A percentile compares a stretch with the other conserved stretches of the same genome.
These are phyloP conservation scores for Xerocomellus dryophilus DNA, from an alignment of 768 basidiomycete genomes.

Conservation along the genomic window DNA sequence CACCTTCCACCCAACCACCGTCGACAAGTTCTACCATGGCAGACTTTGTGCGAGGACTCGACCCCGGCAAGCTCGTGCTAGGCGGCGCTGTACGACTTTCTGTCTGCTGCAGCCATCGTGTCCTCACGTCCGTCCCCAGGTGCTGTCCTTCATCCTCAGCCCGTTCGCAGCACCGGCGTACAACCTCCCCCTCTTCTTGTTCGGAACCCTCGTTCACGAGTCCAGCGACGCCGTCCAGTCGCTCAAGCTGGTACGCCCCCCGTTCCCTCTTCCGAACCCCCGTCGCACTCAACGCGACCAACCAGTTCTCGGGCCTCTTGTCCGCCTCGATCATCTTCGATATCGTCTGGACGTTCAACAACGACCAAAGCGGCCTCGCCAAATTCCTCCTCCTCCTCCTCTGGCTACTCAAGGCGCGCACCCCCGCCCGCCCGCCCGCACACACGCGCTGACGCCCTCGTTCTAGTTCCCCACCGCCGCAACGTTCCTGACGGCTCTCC, in stretches of 20 bases:
- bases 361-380: conserved; percentile 55
- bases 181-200: conserved; percentile 81
- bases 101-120: not conserved
- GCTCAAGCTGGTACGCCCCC: conserved; percentile 50
- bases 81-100: conserved; percentile 51
- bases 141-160: conserved; percentile 55
- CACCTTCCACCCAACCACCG: too few relatives aligned
- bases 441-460: not conserved
- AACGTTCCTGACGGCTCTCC: conserved; percentile 48
- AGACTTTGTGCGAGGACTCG: conserved; percentile 69
- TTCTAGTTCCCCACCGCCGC: conserved; percentile 58
- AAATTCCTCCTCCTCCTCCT: conserved; percentile 54
- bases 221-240: conserved; percentile 61
- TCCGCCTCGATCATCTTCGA: conserved; percentile 64
- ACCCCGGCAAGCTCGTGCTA: conserved; percentile 67
- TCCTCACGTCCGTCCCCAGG: conserved; percentile 38
- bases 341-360: conserved; percentile 62
- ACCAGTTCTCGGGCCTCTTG: conserved; percentile 64
- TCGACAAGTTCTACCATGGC: too few relatives aligned
- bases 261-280: too few relatives aligned
- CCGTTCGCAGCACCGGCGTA: conserved; percentile 63
- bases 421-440: too few relatives aligned
- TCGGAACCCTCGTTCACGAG: conserved; percentile 73
- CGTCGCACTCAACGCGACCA: not conserved
- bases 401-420: conserved; percentile 55